Base-by-base conservation (phyloP, 2,329 filamentous ascomycete species). In the Mycogone perniciosa region DNA sequence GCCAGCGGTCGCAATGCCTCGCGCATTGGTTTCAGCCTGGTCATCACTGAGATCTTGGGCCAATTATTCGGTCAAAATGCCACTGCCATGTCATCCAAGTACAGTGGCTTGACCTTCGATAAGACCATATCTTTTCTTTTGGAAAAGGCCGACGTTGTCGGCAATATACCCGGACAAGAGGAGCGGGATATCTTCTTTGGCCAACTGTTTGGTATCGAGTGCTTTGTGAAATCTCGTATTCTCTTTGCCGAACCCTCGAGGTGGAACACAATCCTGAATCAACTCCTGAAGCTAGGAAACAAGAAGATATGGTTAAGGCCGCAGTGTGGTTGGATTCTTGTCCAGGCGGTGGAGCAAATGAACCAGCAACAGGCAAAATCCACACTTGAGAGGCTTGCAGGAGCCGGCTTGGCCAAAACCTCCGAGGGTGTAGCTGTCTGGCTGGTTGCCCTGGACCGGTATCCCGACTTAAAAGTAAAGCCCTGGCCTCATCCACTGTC, bases 341-440 rank as follows among this genome's bases (percentile, higher is more conserved):
- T 87, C 41, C 82, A 89, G 62, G 83, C 85, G 10, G 67, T 93
- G 35, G 76, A 78, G 31, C 82, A 84, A 60, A 81, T 81, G 73
- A 71, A 72, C 35, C 68, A 78, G 58, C 71, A 76, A 51, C 78
- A 81, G 50, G 80, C 81, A 1, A 76, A 84, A 60, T 69, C 74
- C 29, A 82, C 86, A 0, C 71, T 95, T 34, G 71, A 81, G 53
- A 78, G 76, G 37, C 64, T 95, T 7, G 74, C 76, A 20, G 75
- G 80, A 11, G 77, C 81, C 44, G 84, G 86, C 7, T 73, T 95
- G 44, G 81, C 84, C 7, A 86, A 86, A 65, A 92, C 90, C 0
- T 86, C 90, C 0, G 92, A 97, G 65, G 92, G 91, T 6, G 82
- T 96, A 26, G 89, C 89, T 1, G 81, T 96, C 51, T 97, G 91